A percentile compares a stretch with the other conserved stretches of the same genome.
Conservation (phyloP, 2,329 filamentous ascomycete genomes). For the Aspergillus neotritici region DNA sequence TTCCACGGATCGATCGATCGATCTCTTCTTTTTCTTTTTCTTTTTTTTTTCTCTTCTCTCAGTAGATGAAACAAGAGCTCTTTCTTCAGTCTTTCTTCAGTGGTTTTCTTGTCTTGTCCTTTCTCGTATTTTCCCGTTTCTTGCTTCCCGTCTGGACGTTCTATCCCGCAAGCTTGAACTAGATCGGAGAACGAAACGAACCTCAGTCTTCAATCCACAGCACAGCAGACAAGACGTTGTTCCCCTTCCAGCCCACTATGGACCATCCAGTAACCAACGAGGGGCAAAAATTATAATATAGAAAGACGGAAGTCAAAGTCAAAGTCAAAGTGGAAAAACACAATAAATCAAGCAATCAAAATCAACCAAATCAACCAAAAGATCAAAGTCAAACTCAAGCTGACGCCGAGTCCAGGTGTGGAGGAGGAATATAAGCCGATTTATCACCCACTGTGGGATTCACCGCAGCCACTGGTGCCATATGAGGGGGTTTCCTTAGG, state of each 20-base stretch:
- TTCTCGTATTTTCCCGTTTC: neutral
- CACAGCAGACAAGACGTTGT: too few species aligned
- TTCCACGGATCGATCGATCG: conserved; percentile 26
- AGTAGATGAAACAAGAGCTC: conserved; percentile 13
- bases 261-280: too few species aligned
- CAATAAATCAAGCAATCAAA: neutral
- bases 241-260: too few species aligned
- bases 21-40: too few species aligned
- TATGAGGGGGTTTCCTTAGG: too few species aligned
- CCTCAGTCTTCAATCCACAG: too few species aligned
- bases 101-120: neutral
- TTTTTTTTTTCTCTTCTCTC: conserved; percentile 6
- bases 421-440: conserved; percentile 19
- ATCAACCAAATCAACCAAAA: too few species aligned
- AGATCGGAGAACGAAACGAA: too few species aligned
- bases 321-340: neutral
- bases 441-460: conserved; percentile 13
- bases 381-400: conserved; percentile 8
- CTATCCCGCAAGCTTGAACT: too few species aligned
- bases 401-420: conserved; percentile 14
- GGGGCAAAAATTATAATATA: too few species aligned
- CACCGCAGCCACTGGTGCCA: conserved; percentile 13
- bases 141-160: neutral
- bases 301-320: neutral
- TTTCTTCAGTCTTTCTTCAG: neutral